Conservation (phyloP, 2,329 filamentous ascomycete species). For the Penicillium thymicola region DNA sequence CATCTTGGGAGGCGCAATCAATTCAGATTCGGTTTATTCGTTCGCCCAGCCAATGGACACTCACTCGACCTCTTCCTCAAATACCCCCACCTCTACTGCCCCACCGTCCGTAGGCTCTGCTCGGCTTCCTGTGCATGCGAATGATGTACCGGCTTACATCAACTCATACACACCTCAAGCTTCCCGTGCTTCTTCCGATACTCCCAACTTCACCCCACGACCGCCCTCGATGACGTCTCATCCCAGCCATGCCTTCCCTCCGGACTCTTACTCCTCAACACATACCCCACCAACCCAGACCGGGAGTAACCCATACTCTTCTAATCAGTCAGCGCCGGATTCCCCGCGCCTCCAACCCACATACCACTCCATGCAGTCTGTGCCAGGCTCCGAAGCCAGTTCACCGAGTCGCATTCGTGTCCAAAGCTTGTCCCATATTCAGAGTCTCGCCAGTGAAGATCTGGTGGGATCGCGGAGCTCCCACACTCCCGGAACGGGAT, state of each 20-base stretch:
- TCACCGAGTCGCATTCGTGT: conserved; percentile 69
- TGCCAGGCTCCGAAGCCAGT: conserved; percentile 41
- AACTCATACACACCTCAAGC: conserved; percentile 19
- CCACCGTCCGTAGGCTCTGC: conserved; percentile 37
- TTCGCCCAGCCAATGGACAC: conserved; percentile 9
- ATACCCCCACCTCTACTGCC: conserved; percentile 37
- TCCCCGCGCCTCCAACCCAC: conserved; percentile 48
- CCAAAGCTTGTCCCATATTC: conserved; percentile 85
- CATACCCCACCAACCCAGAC: conserved; percentile 21
- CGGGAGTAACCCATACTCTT: conserved; percentile 26
- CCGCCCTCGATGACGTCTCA: conserved; percentile 52
- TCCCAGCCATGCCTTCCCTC: conserved; percentile 24
- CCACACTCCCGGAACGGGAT: conserved; percentile 42
- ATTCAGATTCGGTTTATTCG: conserved; percentile 38
- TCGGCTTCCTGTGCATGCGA: conserved; percentile 24
- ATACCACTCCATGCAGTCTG: conserved; percentile 43
- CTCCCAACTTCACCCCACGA: conserved; percentile 19
- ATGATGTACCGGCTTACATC: conserved; percentile 39
- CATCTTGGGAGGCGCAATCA: conserved; percentile 55
- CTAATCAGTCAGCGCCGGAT: conserved; percentile 40
- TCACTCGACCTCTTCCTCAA: conserved; percentile 22
- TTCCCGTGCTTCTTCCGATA: conserved; percentile 24
- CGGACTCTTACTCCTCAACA: conserved; percentile 17
- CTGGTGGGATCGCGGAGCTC: conserved; percentile 55
- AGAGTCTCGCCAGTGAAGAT: conserved; percentile 79